phyloP scores from a whole-genome alignment of 805 yeast species.

The Wickerhamiella kurtzmanii region DNA sequence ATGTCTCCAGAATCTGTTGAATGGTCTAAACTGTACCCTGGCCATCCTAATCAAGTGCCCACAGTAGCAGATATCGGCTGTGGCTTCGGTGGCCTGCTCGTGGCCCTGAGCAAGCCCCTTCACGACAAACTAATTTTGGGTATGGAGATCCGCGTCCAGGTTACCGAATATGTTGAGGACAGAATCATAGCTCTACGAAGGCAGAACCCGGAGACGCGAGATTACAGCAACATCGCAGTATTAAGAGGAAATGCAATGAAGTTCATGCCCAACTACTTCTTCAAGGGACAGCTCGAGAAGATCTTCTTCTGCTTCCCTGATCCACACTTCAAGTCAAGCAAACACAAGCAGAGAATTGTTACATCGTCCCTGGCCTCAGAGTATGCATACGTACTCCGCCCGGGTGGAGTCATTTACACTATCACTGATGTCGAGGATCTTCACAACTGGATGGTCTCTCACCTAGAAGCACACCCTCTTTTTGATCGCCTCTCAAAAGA shows the following conservation, averaged over 20 bases:
- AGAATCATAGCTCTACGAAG: constrained; percentile 78
- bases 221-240: constrained; percentile 78
- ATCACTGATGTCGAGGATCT: constrained; percentile 91
- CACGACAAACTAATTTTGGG: constrained; percentile 71
- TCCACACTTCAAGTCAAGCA: constrained; percentile 94
- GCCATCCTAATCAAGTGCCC: constrained; percentile 39
- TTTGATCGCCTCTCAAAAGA: constrained; percentile 67
- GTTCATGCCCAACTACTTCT: constrained; percentile 86
- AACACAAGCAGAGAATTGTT: constrained; percentile 92
- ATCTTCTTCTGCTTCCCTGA: constrained; percentile 99
- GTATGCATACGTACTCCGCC: constrained; percentile 78
- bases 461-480: constrained; percentile 79
- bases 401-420: constrained; percentile 82
- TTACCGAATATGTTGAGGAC: constrained; percentile 92
- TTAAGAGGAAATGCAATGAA: constrained; percentile 95
- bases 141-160: constrained; percentile 97
- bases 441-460: constrained; percentile 93
- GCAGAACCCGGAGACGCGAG: constrained; percentile 28
- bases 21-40: constrained; percentile 70
- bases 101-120: constrained; percentile 63
- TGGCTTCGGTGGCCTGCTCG: constrained; percentile 88
- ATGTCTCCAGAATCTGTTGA: constrained; percentile 68
- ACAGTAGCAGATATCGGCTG: constrained; percentile 90
- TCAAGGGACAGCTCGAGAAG: constrained; percentile 67
- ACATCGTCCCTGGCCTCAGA: constrained; percentile 81